A percentile compares a stretch with the other conserved stretches of the same genome.
These are phyloP conservation scores for Podaxis sp. DNA, from an alignment of 768 basidiomycete genomes.

Conservation along the genomic window DNA sequence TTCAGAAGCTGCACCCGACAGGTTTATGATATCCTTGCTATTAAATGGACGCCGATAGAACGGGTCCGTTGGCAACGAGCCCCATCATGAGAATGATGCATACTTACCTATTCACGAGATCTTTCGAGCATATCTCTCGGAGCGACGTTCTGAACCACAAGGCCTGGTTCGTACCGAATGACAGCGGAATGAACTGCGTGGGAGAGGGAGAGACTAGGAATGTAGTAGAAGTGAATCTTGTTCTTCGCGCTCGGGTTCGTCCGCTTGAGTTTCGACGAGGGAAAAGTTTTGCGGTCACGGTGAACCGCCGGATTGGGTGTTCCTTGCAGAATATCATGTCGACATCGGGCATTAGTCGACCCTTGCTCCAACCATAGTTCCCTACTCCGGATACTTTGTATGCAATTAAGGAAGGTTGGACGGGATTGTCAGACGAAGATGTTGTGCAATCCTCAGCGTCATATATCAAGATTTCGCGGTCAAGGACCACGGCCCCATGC, in stretches of 20 bases:
- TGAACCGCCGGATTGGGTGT: conserved; percentile 1
- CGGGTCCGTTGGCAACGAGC: conserved; percentile 6
- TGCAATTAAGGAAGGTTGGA: not conserved
- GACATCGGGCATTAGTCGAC: too few relatives aligned
- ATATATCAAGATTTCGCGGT: not conserved
- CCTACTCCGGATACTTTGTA: too few relatives aligned
- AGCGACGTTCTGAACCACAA: not conserved
- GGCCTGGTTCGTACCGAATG: not conserved
- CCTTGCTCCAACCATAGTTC: too few relatives aligned
- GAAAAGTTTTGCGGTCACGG: conserved; percentile 7
- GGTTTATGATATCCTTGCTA: conserved; percentile 2
- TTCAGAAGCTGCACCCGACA: conserved; percentile 2
- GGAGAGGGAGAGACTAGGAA: conserved; percentile 4
- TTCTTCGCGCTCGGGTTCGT: not conserved
- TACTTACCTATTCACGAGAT: conserved; percentile 6
- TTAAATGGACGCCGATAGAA: conserved; percentile 7
- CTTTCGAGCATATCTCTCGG: conserved; percentile 4
- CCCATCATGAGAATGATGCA: conserved; percentile 4
- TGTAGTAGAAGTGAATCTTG: conserved; percentile 5
- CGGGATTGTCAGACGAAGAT: not conserved
- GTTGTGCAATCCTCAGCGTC: not conserved
- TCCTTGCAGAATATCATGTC: not conserved
- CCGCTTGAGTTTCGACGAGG: not conserved
- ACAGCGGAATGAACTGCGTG: not conserved
- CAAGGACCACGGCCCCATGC: not conserved